Evolutionary conservation across 345 rosid genomes (phyloP).

Genomic region (Linum trigynum): DNA sequence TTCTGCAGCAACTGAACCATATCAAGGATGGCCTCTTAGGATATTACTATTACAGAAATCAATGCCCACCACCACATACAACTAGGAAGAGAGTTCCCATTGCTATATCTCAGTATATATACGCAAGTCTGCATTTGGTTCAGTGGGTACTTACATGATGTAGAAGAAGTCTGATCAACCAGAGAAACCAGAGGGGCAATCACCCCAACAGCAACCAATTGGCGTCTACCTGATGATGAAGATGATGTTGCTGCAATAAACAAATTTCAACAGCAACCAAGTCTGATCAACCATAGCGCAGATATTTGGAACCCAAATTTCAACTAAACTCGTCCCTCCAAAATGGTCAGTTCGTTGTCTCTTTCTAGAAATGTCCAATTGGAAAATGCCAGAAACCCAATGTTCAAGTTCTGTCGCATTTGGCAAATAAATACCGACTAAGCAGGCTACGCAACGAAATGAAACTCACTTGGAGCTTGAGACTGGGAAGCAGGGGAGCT

Average conservation of each 20-base stretch:
- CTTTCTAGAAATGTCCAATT: background rate
- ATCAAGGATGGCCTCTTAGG: constrained; percentile 37
- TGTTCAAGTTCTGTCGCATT: background rate
- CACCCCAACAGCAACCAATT: constrained; percentile 46
- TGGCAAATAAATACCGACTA: background rate
- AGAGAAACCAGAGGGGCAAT: constrained; percentile 54
- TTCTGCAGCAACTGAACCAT: constrained; percentile 99
- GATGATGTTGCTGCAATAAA: too few species aligned
- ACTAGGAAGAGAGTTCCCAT: background rate
- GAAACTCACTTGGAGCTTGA: constrained; percentile 39
- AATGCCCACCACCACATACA: constrained; percentile 32
- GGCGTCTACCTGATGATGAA: constrained; percentile 48
- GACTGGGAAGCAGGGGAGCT: constrained; percentile 39
- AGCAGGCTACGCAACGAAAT: background rate
- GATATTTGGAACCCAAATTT: constrained; percentile 28
- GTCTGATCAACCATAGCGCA: background rate
- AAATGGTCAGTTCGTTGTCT: too few species aligned
- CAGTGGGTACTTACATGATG: constrained; percentile 47
- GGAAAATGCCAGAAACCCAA: background rate
- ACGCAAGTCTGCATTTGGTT: background rate
- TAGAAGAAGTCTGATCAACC: constrained; percentile 32
- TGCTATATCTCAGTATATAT: too few species aligned
- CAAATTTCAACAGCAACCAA: constrained; percentile 26
- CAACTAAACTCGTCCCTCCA: too few species aligned
- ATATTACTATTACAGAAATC: too few species aligned